Evolutionary conservation across 768 basidiomycete genomes (phyloP), one percentile per base, ranked within the genome.

Genomic region (Russula dissimulans): DNA sequence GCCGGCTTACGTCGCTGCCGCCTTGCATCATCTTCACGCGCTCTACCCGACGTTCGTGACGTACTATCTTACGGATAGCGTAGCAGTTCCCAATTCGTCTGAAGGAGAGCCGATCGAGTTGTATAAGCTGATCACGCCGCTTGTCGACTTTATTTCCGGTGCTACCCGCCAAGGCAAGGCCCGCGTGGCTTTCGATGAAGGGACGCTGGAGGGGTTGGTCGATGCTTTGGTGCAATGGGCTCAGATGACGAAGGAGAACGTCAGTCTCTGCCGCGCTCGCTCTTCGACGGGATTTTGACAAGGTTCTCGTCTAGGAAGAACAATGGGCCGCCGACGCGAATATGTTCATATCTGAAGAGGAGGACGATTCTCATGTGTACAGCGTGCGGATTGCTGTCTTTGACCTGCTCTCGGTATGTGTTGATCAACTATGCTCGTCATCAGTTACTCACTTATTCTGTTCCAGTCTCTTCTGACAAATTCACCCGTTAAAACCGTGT

Each of bases 201-300:
- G 18, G 3, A 83, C 83, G 57, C 71, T 87, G 46, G 69, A 72
- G 2, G 70, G 75, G 7, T 69, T 91, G 42, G 72, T 89, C 31
- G 71, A 75, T 17, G 74, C 76, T 4, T 75, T 89, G 2, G 81
- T 95, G 61, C 80, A 77, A 22, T 90, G 86, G 71, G 77, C 82
- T 14, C 91, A 94, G 69, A 95, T 99, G 79, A 93, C 93, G 0
- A 78, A 82, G 15, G 91, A 95, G 59, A 91, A 97, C 69, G 94
- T 93, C 69, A 61, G 84, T 74, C 7, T 22, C 22, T 26, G 22
- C 22, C 22, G 18, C 6, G 3, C 10, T 18, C 22, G 58, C 26
- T 15, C 45, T 18, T 42, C 22, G n/a, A 9, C 58, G 34, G 56
- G 54, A 36, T 59, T 45, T 44, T 12, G 51, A 56, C 59, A 31